Percentiles rank a stretch among this genome's conserved stretches.
phyloP scores from a whole-genome alignment of 192 early-diverging fungal genomes.

The Coemansia sp. region DNA sequence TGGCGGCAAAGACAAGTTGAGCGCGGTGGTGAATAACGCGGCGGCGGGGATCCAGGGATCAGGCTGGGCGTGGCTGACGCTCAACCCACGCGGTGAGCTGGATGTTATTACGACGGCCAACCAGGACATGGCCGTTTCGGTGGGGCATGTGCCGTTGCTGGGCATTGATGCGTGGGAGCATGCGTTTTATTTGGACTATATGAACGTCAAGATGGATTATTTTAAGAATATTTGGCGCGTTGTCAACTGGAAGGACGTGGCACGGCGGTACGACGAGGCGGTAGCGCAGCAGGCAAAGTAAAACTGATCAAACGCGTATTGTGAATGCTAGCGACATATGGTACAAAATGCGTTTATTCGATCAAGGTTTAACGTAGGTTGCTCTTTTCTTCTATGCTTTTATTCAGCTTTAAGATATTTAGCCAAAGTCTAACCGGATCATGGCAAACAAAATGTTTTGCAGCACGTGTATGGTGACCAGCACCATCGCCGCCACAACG shows the following conservation, averaged over 20 bases:
- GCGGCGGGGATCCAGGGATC: constrained; percentile 86
- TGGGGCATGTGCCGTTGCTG: constrained; percentile 76
- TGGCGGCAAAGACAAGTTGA: constrained; percentile 81
- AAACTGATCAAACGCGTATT: too few relatives aligned
- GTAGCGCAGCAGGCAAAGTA: constrained; percentile 11
- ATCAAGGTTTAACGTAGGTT: too few relatives aligned
- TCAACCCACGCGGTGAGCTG: constrained; percentile 75
- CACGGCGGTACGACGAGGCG: constrained; percentile 75
- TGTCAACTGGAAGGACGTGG: constrained; percentile 97
- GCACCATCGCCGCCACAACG: constrained; percentile 62
- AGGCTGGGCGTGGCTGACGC: constrained; percentile 97
- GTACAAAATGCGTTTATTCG: too few relatives aligned
- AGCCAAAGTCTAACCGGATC: constrained; percentile 59
- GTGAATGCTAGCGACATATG: too few relatives aligned
- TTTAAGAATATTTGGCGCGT: constrained; percentile 93
- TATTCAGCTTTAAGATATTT: neutral
- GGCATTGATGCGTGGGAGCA: constrained; percentile 97
- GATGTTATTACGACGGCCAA: constrained; percentile 87
- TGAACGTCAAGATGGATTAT: constrained; percentile 96
- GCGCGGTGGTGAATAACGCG: constrained; percentile 70
- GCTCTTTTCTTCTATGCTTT: neutral
- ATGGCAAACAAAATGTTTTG: constrained; percentile 70
- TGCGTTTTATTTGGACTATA: constrained; percentile 97
- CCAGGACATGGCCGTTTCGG: constrained; percentile 68
- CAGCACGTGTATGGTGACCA: constrained; percentile 71